Conservation (phyloP, 2,329 filamentous ascomycete genomes). For the Parascedosporium putredinis region DNA sequence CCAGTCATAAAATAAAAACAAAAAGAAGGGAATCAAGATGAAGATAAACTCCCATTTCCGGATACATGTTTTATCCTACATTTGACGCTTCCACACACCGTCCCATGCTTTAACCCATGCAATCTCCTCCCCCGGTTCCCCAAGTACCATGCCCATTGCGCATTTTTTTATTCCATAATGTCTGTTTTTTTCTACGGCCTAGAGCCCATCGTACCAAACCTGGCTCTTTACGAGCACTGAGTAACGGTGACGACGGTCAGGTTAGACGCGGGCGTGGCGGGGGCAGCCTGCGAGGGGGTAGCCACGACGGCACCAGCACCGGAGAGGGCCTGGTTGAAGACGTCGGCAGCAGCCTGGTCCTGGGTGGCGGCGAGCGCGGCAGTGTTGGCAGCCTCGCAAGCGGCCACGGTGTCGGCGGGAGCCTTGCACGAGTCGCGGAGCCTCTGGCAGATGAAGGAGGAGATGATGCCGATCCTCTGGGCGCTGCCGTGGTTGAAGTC, state of each 20-base stretch:
- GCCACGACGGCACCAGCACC: background rate
- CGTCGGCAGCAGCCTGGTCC: constrained; percentile 16
- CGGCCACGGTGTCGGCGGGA: constrained; percentile 11
- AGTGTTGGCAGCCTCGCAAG: constrained; percentile 13
- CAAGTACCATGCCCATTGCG: too few species aligned
- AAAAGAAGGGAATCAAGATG: too few species aligned
- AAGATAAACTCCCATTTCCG: too few species aligned
- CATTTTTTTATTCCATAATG: too few species aligned
- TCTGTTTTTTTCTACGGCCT: too few species aligned
- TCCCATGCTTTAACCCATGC: too few species aligned
- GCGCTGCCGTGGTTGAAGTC: constrained; percentile 45
- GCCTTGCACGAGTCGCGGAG: constrained; percentile 21
- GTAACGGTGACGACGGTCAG: constrained; percentile 1
- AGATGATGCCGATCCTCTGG: constrained; percentile 26
- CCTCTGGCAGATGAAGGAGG: constrained; percentile 36
- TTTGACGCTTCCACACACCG: too few species aligned
- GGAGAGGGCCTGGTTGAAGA: constrained; percentile 14
- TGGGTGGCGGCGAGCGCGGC: constrained; percentile 14
- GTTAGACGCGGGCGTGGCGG: background rate
- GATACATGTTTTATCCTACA: too few species aligned
- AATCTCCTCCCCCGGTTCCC: too few species aligned
- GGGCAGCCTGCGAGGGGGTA: background rate
- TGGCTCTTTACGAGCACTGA: constrained; percentile 3
- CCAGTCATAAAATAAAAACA: too few species aligned
- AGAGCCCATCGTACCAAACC: background rate